Base-by-base conservation (phyloP, 345 rosid species). In the Boechera divaricarpa region DNA sequence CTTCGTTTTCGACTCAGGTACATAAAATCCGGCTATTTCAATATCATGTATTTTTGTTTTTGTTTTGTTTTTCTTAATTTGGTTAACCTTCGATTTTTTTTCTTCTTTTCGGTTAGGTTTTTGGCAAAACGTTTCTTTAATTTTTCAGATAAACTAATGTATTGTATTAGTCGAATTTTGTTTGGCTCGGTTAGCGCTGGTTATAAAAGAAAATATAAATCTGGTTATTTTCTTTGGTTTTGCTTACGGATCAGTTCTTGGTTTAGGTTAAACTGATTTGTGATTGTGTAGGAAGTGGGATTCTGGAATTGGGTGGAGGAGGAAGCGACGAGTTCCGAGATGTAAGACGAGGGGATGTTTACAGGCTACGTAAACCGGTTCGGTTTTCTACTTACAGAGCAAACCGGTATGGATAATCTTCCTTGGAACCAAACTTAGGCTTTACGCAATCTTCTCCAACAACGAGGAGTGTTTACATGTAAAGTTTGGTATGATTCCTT, bases 1-100 rank as follows among this genome's bases (percentile, higher is more conserved):
- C 64, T 90, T 87, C 64, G 96, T 95, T 36, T n/a, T n/a, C n/a
- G 85, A 80, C 67, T 86, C 96, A 5, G 99, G 99, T 86, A 74
- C n/a, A 6, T 18, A 8, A n/a, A 39, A n/a, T n/a, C n/a, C n/a
- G n/a, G n/a, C 28, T 38, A 11, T 10, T 45, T 5, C 10, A 3
- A 0, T 55, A 3, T 44, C 63, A 21, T 45, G 38, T 24, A 2
- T 33, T 32, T 21, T n/a, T n/a, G n/a, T 21, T 21, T 21, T 21
- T 18, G 21, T 18, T 18, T 18, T 18, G 21, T 18, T 21, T 21
- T 21, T 21, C 21, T 21, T 21, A 21, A 21, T 21, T 21, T 21
- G 21, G 21, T 21, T 21, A 21, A 21, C 21, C 21, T 21, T 21
- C 21, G 21, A 21, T 21, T 21, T 21, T 1, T 21, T 21, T 21